phyloP scores from a whole-genome alignment of 495 filamentous ascomycete species.

The Penicillium subrubescens region DNA sequence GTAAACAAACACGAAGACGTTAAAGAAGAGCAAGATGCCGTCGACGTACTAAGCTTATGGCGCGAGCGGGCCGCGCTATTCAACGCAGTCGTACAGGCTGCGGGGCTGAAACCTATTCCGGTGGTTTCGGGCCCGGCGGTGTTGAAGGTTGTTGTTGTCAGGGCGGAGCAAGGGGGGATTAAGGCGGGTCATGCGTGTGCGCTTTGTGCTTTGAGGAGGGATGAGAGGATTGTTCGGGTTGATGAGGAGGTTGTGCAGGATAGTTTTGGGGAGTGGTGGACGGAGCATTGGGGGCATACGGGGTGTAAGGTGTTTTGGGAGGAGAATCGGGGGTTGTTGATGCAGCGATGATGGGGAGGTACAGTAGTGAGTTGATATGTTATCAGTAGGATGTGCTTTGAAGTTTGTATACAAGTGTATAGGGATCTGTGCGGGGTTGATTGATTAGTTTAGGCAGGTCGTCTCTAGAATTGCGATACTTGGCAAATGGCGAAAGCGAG shows the following conservation, averaged over 20 bases:
- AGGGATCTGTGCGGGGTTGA: not conserved
- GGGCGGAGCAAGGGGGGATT: conserved; percentile 56
- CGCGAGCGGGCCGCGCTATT: conserved; percentile 45
- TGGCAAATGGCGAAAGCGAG: not conserved
- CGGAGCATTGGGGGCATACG: conserved; percentile 83
- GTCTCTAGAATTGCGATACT: not conserved
- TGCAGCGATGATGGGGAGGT: conserved; percentile 56
- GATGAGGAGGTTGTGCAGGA: conserved; percentile 72
- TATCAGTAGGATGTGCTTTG: not conserved
- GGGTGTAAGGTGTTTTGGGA: conserved; percentile 86
- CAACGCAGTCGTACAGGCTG: conserved; percentile 41
- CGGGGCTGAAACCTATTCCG: conserved; percentile 55
- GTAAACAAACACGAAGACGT: conserved; percentile 77
- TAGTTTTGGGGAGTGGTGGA: conserved; percentile 95
- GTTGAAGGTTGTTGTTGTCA: conserved; percentile 56
- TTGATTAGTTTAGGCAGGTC: not conserved
- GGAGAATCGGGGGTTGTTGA: conserved; percentile 64
- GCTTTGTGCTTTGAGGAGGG: conserved; percentile 83
- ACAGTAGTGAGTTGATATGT: not conserved
- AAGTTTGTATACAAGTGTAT: too few species aligned
- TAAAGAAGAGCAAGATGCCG: conserved; percentile 85
- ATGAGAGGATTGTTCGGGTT: conserved; percentile 75
- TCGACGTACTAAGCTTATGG: conserved; percentile 77
- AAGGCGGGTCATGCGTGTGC: conserved; percentile 78
- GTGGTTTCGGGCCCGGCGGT: conserved; percentile 65